These are phyloP conservation scores for Paecilomyces dactylethromorphus DNA, from an alignment of 2,329 filamentous ascomycete species.

Conservation along the genomic window DNA sequence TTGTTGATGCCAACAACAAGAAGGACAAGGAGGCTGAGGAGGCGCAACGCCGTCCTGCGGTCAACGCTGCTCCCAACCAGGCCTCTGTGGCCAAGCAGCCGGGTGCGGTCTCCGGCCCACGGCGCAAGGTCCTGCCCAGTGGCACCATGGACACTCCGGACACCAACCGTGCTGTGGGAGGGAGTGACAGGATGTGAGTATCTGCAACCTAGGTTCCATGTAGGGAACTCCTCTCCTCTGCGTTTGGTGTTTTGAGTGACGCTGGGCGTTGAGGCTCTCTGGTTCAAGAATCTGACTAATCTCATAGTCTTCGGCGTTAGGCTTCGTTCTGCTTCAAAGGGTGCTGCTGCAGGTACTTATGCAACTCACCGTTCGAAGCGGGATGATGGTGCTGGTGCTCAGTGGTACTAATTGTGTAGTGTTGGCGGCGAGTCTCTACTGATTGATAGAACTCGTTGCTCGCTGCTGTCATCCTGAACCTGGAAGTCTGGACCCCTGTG, in stretches of 20 bases:
- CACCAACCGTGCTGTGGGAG: conserved; percentile 67
- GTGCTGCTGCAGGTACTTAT: conserved; percentile 48
- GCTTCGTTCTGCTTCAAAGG: conserved; percentile 77
- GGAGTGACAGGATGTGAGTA: conserved; percentile 96
- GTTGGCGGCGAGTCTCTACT: conserved; percentile 21
- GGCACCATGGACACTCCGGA: conserved; percentile 60
- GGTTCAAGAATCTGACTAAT: conserved; percentile 74
- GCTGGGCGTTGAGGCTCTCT: conserved; percentile 65
- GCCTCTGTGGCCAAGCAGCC: conserved; percentile 59
- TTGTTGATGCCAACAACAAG: conserved; percentile 68
- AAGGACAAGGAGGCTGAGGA: conserved; percentile 72
- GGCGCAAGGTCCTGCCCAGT: conserved; percentile 68
- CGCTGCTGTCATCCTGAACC: conserved; percentile 19
- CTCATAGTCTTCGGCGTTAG: conserved; percentile 76
- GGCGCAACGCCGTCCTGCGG: conserved; percentile 56
- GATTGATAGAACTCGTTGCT: conserved; percentile 18
- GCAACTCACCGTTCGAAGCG: conserved; percentile 46
- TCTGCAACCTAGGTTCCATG: conserved; percentile 66
- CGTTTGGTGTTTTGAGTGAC: conserved; percentile 72
- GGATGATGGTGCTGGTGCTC: conserved; percentile 46
- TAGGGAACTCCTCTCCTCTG: conserved; percentile 74
- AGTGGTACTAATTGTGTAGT: conserved; percentile 38
- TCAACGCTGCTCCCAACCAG: conserved; percentile 55
- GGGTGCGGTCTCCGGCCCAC: conserved; percentile 65
- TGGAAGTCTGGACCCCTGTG: conserved; percentile 22